Base-by-base conservation (phyloP, 2,329 filamentous ascomycete genomes). In the Xylariaceae sp. region DNA sequence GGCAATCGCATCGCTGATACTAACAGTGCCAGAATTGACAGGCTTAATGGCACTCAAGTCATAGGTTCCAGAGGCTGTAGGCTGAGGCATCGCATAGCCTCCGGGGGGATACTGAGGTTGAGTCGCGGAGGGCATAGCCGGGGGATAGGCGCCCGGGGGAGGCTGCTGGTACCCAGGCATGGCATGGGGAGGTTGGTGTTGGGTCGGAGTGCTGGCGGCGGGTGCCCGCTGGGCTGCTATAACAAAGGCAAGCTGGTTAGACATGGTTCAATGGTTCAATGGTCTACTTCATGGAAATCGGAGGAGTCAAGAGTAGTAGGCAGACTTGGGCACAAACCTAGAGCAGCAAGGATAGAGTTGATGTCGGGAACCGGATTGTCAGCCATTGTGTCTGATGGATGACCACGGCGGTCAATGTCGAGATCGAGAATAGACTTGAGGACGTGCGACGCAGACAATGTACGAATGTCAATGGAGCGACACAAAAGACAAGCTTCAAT, bases 21-120 rank as follows among this genome's bases (percentile, higher is more conserved):
- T 91, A 54, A 94, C 83, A 16, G 85, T 88, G 44, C 89, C 89
- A 22, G 86, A 87, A 60, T 78, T 88, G 41, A 85, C 77, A 4
- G 89, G 88, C 56, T 86, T 85, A 59, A 93, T 87, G 41, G 79
- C 76, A 65, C 84, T 90, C 39, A 95, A 67, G 59, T 95, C 88
- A 48, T 94, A 72, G 53, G 79, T 89, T 38, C 88, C 88, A 44
- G 85, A 86, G 42, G 76, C 76, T 4, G 83, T 79, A 2, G 87
- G 86, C 52, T 82, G 81, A 3, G 85, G 85, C 22, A 85, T 67
- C 22, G 65, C 61, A 54, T 73, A 79, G 43, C 64, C 52, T 38
- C 62, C 46, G 42, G 40, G 32, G n/a, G 55, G 36, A 31, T 54
- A 56, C 44, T 69, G 65, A 41, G 67, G 64, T 28, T 64, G 61